Conservation (phyloP, 2,329 filamentous ascomycete genomes). For the Plenodomus biglobosus region DNA sequence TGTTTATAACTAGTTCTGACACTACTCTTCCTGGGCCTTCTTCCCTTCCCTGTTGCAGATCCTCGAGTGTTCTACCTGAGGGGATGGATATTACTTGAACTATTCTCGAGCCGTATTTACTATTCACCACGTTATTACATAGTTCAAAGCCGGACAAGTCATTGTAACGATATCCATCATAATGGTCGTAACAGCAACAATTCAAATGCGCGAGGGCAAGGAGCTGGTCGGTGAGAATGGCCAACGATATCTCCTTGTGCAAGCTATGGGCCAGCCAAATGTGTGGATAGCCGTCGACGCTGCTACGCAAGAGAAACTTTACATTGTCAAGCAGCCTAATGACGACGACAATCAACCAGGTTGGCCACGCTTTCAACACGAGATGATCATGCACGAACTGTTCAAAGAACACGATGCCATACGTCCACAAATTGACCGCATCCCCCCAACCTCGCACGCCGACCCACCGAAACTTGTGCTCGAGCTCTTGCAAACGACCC, state of each 20-base stretch:
- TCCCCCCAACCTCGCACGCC: slow-evolving; percentile 4
- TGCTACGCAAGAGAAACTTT: slow-evolving; percentile 12
- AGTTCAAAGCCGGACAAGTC: background rate
- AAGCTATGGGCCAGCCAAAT: slow-evolving; percentile 11
- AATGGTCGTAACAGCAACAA: slow-evolving; percentile 6
- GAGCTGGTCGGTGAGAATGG: slow-evolving; percentile 14
- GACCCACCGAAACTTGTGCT: slow-evolving; percentile 11
- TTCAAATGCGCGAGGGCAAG: slow-evolving; percentile 10
- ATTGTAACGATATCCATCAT: background rate
- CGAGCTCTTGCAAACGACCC: slow-evolving; percentile 9
- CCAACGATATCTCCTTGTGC: slow-evolving; percentile 12
- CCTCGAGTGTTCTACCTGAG: background rate
- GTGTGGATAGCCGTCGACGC: slow-evolving; percentile 15
- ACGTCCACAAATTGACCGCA: slow-evolving; percentile 12
- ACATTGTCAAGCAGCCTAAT: slow-evolving; percentile 11
- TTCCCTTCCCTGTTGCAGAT: background rate
- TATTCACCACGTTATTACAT: background rate
- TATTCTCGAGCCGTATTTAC: background rate
- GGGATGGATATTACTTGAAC: background rate
- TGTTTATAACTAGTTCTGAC: background rate
- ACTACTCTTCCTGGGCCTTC: background rate
- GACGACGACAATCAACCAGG: slow-evolving; percentile 10
- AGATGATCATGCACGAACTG: slow-evolving; percentile 15
- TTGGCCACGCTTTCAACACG: slow-evolving; percentile 13
- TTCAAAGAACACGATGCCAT: slow-evolving; percentile 11